A percentile compares a stretch with the other conserved stretches of the same genome.
Evolutionary conservation across 2,329 filamentous ascomycete species (phyloP).

Genomic region (Aspergillus felis): DNA sequence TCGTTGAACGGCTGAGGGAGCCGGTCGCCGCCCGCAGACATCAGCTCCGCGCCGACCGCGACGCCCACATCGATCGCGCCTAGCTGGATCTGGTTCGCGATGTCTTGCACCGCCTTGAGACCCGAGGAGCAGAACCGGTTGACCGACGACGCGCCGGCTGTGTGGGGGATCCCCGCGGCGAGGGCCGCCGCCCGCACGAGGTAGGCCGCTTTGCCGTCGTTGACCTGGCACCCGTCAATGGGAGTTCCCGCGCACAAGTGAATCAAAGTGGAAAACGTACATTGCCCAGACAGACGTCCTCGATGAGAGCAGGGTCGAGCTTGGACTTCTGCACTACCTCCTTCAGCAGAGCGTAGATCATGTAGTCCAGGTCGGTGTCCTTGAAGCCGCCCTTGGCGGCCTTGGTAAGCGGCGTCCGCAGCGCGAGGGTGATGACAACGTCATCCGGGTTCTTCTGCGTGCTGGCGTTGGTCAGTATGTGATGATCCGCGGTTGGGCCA

Average conservation of each 20-base stretch:
- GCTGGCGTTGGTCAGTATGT: conserved; percentile 45
- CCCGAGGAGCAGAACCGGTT: conserved; percentile 98
- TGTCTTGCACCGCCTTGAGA: conserved; percentile 90
- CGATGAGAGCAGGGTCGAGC: conserved; percentile 73
- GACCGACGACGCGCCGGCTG: conserved; percentile 71
- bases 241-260: no score
- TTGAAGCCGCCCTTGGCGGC: conserved; percentile 91
- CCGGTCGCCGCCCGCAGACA: conserved; percentile 70
- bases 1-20: conserved; percentile 72
- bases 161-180: conserved; percentile 91
- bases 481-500: not conserved
- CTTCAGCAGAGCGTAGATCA: conserved; percentile 79
- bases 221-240: conserved; percentile 51
- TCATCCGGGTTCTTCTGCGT: conserved; percentile 93
- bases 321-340: conserved; percentile 68
- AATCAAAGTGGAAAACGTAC: conserved; percentile 47
- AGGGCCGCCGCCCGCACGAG: conserved; percentile 84
- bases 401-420: conserved; percentile 86
- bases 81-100: conserved; percentile 77
- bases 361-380: conserved; percentile 83
- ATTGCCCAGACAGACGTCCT: conserved; percentile 91
- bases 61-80: conserved; percentile 85
- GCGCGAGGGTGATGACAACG: conserved; percentile 89
- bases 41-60: conserved; percentile 82
- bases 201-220: conserved; percentile 81